phyloP scores from a whole-genome alignment of 1,284 basidiomycete genomes.

The Marasmius fiardii region DNA sequence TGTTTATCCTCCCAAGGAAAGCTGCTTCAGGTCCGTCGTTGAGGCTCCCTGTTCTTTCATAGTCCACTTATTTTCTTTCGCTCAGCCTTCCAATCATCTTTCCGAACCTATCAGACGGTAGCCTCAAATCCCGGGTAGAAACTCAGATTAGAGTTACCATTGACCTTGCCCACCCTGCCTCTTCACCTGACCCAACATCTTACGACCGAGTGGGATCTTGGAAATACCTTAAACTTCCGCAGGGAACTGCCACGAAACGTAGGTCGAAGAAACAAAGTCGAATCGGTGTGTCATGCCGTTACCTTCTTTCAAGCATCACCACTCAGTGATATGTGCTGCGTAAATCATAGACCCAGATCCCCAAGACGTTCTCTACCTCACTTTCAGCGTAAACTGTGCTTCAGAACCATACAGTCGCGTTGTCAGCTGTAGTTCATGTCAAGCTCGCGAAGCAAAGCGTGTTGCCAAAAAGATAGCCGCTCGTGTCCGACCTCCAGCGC shows the following conservation, averaged over 20 bases:
- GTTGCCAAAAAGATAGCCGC: constrained; percentile 83
- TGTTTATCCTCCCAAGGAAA: constrained; percentile 65
- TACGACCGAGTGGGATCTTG: constrained; percentile 79
- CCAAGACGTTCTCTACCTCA: constrained; percentile 70
- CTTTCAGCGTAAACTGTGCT: constrained; percentile 67
- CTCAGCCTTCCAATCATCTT: constrained; percentile 69
- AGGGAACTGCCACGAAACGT: constrained; percentile 79
- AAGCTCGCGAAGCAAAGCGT: constrained; percentile 86
- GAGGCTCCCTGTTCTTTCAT: not conserved
- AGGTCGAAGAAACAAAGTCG: constrained; percentile 84
- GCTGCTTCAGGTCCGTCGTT: constrained; percentile 66
- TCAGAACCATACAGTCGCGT: constrained; percentile 78
- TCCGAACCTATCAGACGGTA: constrained; percentile 78
- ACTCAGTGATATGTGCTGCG: constrained; percentile 18
- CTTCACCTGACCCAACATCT: constrained; percentile 56
- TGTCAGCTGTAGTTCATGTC: constrained; percentile 81
- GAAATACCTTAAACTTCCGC: constrained; percentile 79
- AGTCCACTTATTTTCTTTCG: constrained; percentile 8
- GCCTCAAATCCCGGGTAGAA: constrained; percentile 93
- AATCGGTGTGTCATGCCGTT: constrained; percentile 56
- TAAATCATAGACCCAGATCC: constrained; percentile 57
- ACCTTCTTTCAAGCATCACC: constrained; percentile 8
- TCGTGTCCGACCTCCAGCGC: constrained; percentile 63
- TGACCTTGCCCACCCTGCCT: constrained; percentile 66
- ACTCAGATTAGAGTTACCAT: constrained; percentile 85